Evolutionary conservation across 345 rosid genomes (phyloP).

Genomic region (Microthlaspi erraticum): DNA sequence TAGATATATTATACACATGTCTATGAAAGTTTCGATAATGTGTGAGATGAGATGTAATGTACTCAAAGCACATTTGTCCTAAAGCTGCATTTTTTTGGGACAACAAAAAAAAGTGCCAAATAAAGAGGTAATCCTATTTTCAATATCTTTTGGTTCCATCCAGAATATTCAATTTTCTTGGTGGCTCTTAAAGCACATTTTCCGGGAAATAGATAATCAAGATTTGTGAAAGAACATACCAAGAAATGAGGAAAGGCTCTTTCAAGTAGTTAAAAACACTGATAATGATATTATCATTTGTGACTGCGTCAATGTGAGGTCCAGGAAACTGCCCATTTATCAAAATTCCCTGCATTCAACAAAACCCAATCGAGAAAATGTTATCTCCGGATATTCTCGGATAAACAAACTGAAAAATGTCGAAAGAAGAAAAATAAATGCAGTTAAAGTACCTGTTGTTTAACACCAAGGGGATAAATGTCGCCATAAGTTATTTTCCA

Average conservation of each 20-base stretch:
- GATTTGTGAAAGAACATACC: slow-evolving; percentile 54
- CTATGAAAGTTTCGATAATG: neutral
- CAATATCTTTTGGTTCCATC: neutral
- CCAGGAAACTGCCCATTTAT: slow-evolving; percentile 97
- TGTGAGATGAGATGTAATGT: slow-evolving; percentile 6
- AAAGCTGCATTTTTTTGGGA: slow-evolving; percentile 14
- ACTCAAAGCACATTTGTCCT: slow-evolving; percentile 22
- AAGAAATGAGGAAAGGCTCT: slow-evolving; percentile 91
- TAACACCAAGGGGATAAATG: slow-evolving; percentile 91
- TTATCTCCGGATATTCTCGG: slow-evolving; percentile 14
- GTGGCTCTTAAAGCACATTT: neutral
- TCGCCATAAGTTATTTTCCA: slow-evolving; percentile 94
- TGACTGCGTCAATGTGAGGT: slow-evolving; percentile 74
- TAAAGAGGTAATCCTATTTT: slow-evolving; percentile 25
- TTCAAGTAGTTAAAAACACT: slow-evolving; percentile 87
- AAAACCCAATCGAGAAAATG: slow-evolving; percentile 18
- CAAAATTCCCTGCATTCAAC: slow-evolving; percentile 70
- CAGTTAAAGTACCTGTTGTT: slow-evolving; percentile 63
- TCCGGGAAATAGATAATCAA: neutral
- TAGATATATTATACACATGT: neutral
- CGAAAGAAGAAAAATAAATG: neutral
- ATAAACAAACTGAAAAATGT: slow-evolving; percentile 3
- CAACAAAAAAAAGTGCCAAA: neutral
- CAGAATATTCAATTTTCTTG: slow-evolving; percentile 26
- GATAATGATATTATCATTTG: slow-evolving; percentile 86